Conservation (phyloP, 768 basidiomycete species). For the Lactifluus rugatus region DNA sequence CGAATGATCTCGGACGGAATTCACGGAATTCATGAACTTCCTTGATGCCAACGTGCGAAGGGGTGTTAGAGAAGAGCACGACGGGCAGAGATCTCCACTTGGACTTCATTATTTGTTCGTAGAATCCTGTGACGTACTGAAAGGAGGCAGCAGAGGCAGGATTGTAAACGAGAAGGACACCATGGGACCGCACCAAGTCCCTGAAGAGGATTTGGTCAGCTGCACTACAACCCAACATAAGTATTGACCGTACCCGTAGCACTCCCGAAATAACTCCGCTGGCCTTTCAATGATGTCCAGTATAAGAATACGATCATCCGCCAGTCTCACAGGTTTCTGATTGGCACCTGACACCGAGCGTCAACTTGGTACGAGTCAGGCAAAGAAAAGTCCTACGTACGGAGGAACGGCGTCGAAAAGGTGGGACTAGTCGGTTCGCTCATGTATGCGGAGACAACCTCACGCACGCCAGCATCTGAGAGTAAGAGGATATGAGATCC, state of each 20-base stretch:
- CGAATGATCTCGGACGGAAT: not conserved
- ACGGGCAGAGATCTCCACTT: constrained; percentile 11
- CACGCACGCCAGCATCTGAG: constrained; percentile 4
- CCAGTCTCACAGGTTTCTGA: constrained; percentile 3
- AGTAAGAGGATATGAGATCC: not conserved
- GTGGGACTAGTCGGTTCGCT: not conserved
- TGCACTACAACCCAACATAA: too few species aligned
- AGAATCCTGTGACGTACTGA: constrained; percentile 1
- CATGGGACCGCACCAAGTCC: constrained; percentile 11
- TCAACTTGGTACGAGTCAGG: not conserved
- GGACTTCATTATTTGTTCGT: constrained; percentile 6
- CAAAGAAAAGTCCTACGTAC: not conserved
- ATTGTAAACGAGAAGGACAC: constrained; percentile 9
- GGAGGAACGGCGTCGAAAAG: not conserved
- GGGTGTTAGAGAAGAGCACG: constrained; percentile 8
- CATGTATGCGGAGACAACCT: constrained; percentile 3
- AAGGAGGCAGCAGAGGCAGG: not conserved
- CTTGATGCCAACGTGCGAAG: not conserved
- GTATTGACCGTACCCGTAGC: constrained; percentile 2
- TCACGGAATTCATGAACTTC: not conserved
- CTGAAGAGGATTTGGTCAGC: not conserved
- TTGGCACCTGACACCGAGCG: constrained; percentile 1
- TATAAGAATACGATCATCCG: constrained; percentile 3
- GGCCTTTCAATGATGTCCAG: constrained; percentile 9
- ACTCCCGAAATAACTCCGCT: constrained; percentile 11